Percentiles rank a stretch among this genome's conserved stretches.
Evolutionary conservation across 768 basidiomycete species (phyloP).

Genomic region (Auricularia heimuer): DNA sequence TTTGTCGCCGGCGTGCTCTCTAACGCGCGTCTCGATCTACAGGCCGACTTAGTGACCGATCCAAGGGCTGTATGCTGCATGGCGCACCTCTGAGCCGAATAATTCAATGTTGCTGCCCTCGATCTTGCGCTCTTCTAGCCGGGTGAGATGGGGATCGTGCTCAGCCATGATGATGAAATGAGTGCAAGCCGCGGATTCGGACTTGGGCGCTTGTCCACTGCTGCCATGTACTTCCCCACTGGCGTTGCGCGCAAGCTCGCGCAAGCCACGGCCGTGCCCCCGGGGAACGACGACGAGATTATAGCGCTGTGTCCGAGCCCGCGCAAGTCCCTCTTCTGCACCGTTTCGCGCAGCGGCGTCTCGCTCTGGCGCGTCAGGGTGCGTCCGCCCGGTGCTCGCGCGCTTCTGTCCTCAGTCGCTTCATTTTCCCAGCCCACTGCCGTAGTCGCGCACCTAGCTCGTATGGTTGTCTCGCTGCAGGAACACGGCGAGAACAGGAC

Average conservation of each 20-base stretch:
- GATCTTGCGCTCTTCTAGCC: conserved; percentile 43
- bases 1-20: conserved; percentile 39
- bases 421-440: conserved; percentile 21
- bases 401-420: neutral
- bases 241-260: conserved; percentile 66
- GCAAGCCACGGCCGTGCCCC: conserved; percentile 57
- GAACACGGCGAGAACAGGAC: conserved; percentile 76
- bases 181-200: neutral
- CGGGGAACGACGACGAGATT: conserved; percentile 46
- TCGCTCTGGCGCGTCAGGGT: conserved; percentile 79
- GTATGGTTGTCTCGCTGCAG: conserved; percentile 64
- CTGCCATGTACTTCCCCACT: conserved; percentile 75
- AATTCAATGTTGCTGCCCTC: conserved; percentile 55
- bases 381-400: conserved; percentile 20
- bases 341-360: conserved; percentile 59
- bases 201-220: neutral
- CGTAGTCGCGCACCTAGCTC: conserved; percentile 50
- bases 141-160: conserved; percentile 28
- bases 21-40: conserved; percentile 49
- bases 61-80: neutral
- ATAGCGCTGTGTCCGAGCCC: conserved; percentile 55
- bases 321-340: conserved; percentile 68
- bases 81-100: conserved; percentile 49
- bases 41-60: neutral
- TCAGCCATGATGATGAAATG: conserved; percentile 21